Evolutionary conservation across 305 asterid genomes (phyloP).

Genomic region (Ilex paraguariensis): DNA sequence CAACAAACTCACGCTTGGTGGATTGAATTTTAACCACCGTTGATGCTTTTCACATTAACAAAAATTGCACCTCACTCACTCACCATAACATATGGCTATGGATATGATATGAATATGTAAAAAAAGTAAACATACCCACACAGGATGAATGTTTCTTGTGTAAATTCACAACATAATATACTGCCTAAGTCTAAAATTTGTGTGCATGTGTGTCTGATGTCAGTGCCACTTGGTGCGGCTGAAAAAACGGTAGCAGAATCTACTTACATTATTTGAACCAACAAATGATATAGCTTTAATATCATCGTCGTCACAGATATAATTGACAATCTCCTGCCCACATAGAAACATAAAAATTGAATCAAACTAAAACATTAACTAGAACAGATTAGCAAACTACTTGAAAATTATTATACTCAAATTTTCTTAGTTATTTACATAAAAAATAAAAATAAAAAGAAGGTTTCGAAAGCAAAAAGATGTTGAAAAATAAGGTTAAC

Average conservation of each 20-base stretch:
- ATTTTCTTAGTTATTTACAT: not conserved
- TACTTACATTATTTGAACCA: constrained; percentile 32
- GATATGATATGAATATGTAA: no score
- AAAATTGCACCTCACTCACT: no score
- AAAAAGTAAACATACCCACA: no score
- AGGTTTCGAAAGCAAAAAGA: constrained; percentile 4
- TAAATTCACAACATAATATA: no score
- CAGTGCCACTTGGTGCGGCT: constrained; percentile 1
- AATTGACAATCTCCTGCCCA: constrained; percentile 33
- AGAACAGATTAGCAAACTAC: no score
- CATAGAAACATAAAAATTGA: not conserved
- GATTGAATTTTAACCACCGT: no score
- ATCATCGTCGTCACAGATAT: constrained; percentile 41
- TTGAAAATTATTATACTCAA: no score
- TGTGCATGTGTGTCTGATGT: not conserved
- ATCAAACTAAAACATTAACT: not conserved
- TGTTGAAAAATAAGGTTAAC: not conserved
- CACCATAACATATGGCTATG: no score
- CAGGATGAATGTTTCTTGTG: no score
- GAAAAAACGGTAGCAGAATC: constrained; percentile 9
- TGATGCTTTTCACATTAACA: no score
- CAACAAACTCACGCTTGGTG: no score
- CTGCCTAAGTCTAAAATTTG: not conserved
- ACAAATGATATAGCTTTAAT: constrained; percentile 37
- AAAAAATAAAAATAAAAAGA: not conserved